These are phyloP conservation scores for Citrullus mucosospermus DNA, from an alignment of 306 rosid genomes.

Conservation along the genomic window DNA sequence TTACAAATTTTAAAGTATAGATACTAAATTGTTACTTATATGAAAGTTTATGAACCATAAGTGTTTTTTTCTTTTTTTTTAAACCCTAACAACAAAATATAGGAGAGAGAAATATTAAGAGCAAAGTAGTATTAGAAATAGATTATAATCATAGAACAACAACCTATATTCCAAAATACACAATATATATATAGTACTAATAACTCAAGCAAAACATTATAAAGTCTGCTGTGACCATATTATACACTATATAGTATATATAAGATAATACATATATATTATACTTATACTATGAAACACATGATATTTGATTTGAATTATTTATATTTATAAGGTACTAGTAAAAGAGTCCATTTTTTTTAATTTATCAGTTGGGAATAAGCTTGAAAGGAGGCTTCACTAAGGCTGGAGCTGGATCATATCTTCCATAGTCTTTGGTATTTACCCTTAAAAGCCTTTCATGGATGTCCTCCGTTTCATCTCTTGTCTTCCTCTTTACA, in stretches of 20 bases:
- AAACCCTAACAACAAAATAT: no score
- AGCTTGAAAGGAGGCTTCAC: constrained; percentile 96
- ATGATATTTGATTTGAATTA: not conserved
- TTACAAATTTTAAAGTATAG: no score
- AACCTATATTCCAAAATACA: not conserved
- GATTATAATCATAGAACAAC: not conserved
- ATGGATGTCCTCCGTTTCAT: constrained; percentile 25
- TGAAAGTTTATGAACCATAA: no score
- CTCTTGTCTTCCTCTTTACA: not conserved
- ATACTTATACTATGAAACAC: not conserved
- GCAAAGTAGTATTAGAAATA: not conserved
- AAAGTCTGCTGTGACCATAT: not conserved
- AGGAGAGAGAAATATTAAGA: not conserved
- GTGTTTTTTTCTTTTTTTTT: no score
- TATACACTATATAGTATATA: not conserved
- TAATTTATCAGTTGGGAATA: constrained; percentile 49
- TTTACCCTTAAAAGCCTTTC: constrained; percentile 73
- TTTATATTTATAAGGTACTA: not conserved
- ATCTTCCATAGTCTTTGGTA: constrained; percentile 76
- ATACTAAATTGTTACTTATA: no score
- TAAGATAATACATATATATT: not conserved
- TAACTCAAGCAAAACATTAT: not conserved
- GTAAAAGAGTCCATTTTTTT: not conserved
- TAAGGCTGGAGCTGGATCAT: constrained; percentile 77
- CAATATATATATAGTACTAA: not conserved